Evolutionary conservation across 148 eudicot species (phyloP).

Genomic region (Rhododendron ovatum): DNA sequence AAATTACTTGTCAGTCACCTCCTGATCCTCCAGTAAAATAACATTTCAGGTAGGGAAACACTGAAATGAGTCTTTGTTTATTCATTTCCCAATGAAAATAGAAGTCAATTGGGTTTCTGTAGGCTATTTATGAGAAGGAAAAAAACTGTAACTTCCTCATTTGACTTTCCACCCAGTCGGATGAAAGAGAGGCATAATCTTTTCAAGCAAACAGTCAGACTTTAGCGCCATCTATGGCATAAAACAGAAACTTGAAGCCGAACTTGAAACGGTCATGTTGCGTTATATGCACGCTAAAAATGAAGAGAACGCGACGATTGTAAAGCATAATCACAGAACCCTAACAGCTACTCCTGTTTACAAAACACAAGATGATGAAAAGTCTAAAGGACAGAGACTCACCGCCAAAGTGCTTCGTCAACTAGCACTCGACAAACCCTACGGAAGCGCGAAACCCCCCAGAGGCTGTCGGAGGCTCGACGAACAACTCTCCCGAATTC

Average conservation of each 20-base stretch:
- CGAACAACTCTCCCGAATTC: not conserved
- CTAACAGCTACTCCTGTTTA: not conserved
- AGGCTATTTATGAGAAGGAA: not conserved
- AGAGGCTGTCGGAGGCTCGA: not conserved
- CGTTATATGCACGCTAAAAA: not conserved
- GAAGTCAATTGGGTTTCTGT: not conserved
- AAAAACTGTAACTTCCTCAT: not conserved
- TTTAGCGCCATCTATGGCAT: not conserved
- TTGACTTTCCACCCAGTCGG: not conserved
- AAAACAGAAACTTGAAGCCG: constrained; percentile 2
- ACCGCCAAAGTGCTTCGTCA: not conserved
- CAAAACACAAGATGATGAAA: not conserved
- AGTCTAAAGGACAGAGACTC: not conserved
- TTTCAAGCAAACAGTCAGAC: not conserved
- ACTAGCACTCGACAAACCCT: constrained; percentile 2
- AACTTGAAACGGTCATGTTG: not conserved
- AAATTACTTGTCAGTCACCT: not conserved
- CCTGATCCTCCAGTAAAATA: not conserved
- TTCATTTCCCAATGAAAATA: not conserved
- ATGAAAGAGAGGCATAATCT: constrained; percentile 5
- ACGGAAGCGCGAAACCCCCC: not conserved
- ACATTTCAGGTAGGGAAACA: not conserved
- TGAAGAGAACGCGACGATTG: not conserved
- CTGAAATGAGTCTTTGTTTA: not conserved
- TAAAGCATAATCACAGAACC: not conserved